Percentiles rank a stretch among this genome's conserved stretches.
phyloP scores from a whole-genome alignment of 768 basidiomycete species.

The Calocera cornea region DNA sequence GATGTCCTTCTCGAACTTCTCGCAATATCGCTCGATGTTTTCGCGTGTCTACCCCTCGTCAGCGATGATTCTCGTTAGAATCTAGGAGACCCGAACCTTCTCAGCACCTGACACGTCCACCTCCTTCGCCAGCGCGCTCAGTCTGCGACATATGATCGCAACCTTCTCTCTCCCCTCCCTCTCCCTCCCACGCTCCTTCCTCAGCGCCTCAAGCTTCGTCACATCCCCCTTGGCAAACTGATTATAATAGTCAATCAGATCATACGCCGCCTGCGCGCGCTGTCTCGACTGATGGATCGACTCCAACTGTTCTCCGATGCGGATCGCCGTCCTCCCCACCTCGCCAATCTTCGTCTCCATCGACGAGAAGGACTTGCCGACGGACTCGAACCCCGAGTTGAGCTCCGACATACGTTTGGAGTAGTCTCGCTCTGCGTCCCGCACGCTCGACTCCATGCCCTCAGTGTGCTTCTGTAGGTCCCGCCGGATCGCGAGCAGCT shows the following conservation, averaged over 20 bases:
- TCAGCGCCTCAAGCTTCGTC: slow-evolving; percentile 53
- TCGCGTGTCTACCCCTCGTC: slow-evolving; percentile 55
- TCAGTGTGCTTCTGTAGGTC: slow-evolving; percentile 85
- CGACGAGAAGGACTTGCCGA: slow-evolving; percentile 71
- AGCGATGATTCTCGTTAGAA: background rate
- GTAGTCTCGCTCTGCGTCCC: slow-evolving; percentile 82
- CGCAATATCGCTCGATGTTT: slow-evolving; percentile 90
- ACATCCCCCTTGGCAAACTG: slow-evolving; percentile 79
- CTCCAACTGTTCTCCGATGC: slow-evolving; percentile 97
- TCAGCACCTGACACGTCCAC: slow-evolving; percentile 77
- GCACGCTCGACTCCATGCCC: slow-evolving; percentile 82
- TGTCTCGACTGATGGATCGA: slow-evolving; percentile 84
- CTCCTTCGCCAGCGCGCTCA: slow-evolving; percentile 83
- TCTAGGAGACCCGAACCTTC: slow-evolving; percentile 37
- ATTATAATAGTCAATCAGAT: slow-evolving; percentile 87
- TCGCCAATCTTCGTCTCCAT: slow-evolving; percentile 88
- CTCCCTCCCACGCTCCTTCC: slow-evolving; percentile 70
- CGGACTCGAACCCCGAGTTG: slow-evolving; percentile 87
- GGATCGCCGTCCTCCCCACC: slow-evolving; percentile 84
- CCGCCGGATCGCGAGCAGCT: slow-evolving; percentile 70
- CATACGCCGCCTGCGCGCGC: slow-evolving; percentile 84
- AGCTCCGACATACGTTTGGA: slow-evolving; percentile 87
- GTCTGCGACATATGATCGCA: slow-evolving; percentile 69
- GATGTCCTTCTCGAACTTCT: slow-evolving; percentile 98
- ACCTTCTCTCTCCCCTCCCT: slow-evolving; percentile 61